phyloP scores from a whole-genome alignment of 1,284 basidiomycete species.

The Ceratobasidium sp. region DNA sequence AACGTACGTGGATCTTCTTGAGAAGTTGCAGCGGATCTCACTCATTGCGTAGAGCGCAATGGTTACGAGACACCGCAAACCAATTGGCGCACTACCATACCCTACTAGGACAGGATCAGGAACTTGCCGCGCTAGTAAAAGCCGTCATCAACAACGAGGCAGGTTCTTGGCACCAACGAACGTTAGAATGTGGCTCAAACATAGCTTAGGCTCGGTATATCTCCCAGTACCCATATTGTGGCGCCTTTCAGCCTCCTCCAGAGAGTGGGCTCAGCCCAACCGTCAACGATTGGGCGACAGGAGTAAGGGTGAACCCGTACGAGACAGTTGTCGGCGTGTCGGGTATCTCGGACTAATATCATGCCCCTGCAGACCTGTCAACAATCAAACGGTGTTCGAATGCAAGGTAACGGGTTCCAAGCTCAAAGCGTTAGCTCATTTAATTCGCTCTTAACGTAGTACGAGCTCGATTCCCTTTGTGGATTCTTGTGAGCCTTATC shows the following conservation, averaged over 20 bases:
- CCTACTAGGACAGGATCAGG: constrained; percentile 67
- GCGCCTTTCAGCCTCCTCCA: constrained; percentile 80
- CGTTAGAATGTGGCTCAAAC: neutral
- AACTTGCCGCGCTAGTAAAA: constrained; percentile 73
- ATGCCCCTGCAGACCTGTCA: constrained; percentile 64
- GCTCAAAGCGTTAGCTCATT: neutral
- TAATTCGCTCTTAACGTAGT: constrained; percentile 59
- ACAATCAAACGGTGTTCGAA: constrained; percentile 78
- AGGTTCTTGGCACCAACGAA: neutral
- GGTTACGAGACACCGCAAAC: constrained; percentile 82
- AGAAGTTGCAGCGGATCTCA: neutral
- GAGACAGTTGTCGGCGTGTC: constrained; percentile 51
- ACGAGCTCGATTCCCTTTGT: constrained; percentile 79
- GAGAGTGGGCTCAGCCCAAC: constrained; percentile 73
- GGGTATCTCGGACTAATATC: constrained; percentile 25
- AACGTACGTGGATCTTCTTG: constrained; percentile 59
- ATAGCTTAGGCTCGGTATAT: constrained; percentile 70
- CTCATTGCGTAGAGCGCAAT: constrained; percentile 54
- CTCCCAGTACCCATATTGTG: constrained; percentile 77
- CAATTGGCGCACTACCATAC: constrained; percentile 76
- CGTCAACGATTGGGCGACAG: constrained; percentile 74
- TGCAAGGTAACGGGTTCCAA: constrained; percentile 69
- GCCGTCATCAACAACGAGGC: constrained; percentile 79
- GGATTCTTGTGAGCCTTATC: constrained; percentile 65
- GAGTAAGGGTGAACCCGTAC: constrained; percentile 77